These are phyloP conservation scores for Gracilaria vermiculophylla DNA, from an alignment of 23 red algal genomes.

Conservation along the genomic window DNA sequence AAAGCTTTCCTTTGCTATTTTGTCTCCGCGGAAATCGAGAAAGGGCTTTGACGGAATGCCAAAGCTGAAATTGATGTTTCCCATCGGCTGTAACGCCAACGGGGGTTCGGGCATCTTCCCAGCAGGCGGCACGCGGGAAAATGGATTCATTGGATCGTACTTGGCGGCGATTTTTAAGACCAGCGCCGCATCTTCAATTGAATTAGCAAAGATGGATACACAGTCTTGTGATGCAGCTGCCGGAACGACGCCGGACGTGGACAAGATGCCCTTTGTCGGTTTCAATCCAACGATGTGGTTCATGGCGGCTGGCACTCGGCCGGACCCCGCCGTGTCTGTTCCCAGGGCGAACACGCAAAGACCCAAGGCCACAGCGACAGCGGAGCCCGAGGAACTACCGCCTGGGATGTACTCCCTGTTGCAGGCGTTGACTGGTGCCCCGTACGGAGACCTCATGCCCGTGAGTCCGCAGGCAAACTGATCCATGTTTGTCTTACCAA, in stretches of 20 bases:
- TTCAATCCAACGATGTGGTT: constrained; percentile 85
- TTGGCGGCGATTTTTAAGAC: constrained; percentile 35
- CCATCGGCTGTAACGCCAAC: neutral
- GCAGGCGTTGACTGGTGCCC: constrained; percentile 25
- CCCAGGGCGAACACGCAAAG: constrained; percentile 71
- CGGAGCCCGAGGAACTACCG: constrained; percentile 80
- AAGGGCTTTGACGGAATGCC: constrained; percentile 9
- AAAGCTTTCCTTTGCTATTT: constrained; percentile 9
- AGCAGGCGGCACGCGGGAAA: constrained; percentile 3
- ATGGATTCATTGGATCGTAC: constrained; percentile 10
- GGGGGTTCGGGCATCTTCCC: neutral
- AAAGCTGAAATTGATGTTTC: constrained; percentile 15
- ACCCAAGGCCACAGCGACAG: constrained; percentile 70
- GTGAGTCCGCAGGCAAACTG: constrained; percentile 86
- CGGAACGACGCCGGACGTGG: constrained; percentile 54
- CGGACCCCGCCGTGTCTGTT: constrained; percentile 85
- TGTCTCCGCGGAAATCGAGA: constrained; percentile 53
- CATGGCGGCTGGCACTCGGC: constrained; percentile 90
- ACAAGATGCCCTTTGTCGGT: constrained; percentile 74
- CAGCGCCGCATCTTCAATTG: constrained; percentile 32
- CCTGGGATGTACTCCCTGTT: constrained; percentile 58
- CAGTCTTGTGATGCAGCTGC: constrained; percentile 40
- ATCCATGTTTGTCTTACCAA: constrained; percentile 96
- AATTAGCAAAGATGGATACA: constrained; percentile 42
- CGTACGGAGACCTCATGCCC: constrained; percentile 61